phyloP scores from a whole-genome alignment of 345 rosid species.

The Theobroma cacao region DNA sequence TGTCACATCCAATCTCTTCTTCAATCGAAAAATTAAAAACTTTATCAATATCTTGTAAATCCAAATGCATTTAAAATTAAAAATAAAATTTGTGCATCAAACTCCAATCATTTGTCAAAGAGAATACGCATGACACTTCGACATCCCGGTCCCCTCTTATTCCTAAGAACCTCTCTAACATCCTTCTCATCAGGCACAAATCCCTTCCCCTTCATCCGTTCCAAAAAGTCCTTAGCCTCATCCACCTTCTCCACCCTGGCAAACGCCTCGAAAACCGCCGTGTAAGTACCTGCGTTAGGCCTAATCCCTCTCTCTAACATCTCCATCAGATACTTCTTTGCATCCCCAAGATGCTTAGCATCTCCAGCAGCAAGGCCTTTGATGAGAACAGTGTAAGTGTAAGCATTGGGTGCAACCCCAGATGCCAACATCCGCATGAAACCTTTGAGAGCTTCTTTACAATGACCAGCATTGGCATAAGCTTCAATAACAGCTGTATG shows the following conservation, averaged over 20 bases:
- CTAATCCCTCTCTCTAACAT: slow-evolving; percentile 62
- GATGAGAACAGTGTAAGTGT: slow-evolving; percentile 60
- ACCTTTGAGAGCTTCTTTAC: slow-evolving; percentile 59
- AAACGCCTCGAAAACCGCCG: slow-evolving; percentile 55
- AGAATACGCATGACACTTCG: slow-evolving; percentile 47
- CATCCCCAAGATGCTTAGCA: slow-evolving; percentile 35
- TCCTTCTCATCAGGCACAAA: slow-evolving; percentile 51
- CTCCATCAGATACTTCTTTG: slow-evolving; percentile 51
- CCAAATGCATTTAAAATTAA: no score
- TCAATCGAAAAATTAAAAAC: no score
- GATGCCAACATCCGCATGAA: slow-evolving; percentile 64
- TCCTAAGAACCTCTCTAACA: slow-evolving; percentile 39
- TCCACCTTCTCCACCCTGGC: slow-evolving; percentile 42
- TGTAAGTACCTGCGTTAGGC: slow-evolving; percentile 49
- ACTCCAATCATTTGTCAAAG: slow-evolving; percentile 35
- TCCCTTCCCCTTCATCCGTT: slow-evolving; percentile 48
- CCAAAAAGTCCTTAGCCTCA: slow-evolving; percentile 44
- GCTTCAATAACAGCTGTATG: slow-evolving; percentile 76
- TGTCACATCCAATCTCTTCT: no score
- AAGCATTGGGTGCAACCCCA: slow-evolving; percentile 71
- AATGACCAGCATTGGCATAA: slow-evolving; percentile 62
- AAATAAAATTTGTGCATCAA: background rate
- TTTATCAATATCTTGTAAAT: no score
- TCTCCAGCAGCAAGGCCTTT: slow-evolving; percentile 53
- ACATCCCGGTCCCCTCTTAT: slow-evolving; percentile 44